A percentile compares a stretch with the other conserved stretches of the same genome.
Evolutionary conservation across 192 early-diverging fungal genomes (phyloP).

Genomic region (Coemansia sp.): DNA sequence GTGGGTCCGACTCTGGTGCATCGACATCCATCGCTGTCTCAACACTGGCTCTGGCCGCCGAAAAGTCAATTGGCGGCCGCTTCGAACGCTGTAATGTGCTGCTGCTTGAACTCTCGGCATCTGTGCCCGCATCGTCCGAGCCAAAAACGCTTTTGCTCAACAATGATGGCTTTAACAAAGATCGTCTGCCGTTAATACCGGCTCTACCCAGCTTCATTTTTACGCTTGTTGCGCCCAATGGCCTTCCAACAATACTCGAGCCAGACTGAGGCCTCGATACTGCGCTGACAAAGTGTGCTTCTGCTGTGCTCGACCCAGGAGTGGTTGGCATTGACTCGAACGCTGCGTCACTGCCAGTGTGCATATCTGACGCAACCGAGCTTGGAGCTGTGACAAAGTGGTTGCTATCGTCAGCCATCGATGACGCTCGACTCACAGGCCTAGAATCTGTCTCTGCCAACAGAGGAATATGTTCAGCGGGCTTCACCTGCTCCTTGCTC

Average conservation of each 20-base stretch:
- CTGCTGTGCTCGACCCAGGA: neutral
- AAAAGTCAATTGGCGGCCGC: slow-evolving; percentile 2
- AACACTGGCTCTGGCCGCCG: neutral
- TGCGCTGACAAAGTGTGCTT: neutral
- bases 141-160: slow-evolving; percentile 39
- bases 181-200: slow-evolving; percentile 50
- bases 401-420: slow-evolving; percentile 28
- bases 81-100: neutral
- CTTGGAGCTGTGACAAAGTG: slow-evolving; percentile 48
- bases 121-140: slow-evolving; percentile 21
- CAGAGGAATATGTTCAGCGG: neutral
- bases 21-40: slow-evolving; percentile 47
- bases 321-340: slow-evolving; percentile 31
- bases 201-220: slow-evolving; percentile 26
- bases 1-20: slow-evolving; percentile 64
- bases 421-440: slow-evolving; percentile 21
- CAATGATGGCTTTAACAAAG: slow-evolving; percentile 44
- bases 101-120: neutral
- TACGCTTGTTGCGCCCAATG: neutral
- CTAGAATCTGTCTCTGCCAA: slow-evolving; percentile 10
- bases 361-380: slow-evolving; percentile 22
- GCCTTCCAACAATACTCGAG: neutral
- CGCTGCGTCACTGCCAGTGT: slow-evolving; percentile 16
- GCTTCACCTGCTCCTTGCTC: slow-evolving; percentile 60
- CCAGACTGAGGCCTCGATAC: neutral